Conservation (phyloP, 176 grass and related monocot genomes). For the Poa pratensis region DNA sequence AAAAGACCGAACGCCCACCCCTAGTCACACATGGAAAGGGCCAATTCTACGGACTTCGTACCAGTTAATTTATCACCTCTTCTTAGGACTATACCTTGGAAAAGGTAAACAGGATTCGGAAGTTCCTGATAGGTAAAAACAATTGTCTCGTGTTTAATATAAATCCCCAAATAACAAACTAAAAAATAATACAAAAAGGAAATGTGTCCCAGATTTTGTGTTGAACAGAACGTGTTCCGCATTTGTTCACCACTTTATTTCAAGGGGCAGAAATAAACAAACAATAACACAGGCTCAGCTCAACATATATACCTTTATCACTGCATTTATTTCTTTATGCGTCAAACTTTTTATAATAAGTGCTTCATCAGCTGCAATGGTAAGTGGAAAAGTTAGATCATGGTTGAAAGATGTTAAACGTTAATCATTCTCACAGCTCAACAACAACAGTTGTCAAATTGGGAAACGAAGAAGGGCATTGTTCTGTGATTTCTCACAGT, state of each 20-base stretch:
- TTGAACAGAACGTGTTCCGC: neutral
- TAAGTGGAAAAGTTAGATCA: constrained; percentile 28
- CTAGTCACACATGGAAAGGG: too few relatives aligned
- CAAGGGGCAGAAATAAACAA: neutral
- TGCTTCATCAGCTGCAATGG: constrained; percentile 84
- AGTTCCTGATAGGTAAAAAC: constrained; percentile 68
- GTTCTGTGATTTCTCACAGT: neutral
- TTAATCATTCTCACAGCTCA: constrained; percentile 16
- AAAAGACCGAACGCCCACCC: too few relatives aligned
- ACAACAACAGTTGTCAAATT: constrained; percentile 20
- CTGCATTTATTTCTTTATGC: constrained; percentile 80
- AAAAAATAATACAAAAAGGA: neutral
- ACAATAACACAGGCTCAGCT: constrained; percentile 32
- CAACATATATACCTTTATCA: constrained; percentile 73
- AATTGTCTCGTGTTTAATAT: constrained; percentile 36
- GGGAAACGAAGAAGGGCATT: neutral
- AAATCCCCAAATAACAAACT: constrained; percentile 21
- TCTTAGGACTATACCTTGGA: too few relatives aligned
- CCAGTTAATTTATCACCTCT: too few relatives aligned
- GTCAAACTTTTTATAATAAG: constrained; percentile 97
- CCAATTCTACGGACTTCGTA: too few relatives aligned
- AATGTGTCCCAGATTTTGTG: neutral
- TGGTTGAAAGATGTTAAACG: constrained; percentile 15
- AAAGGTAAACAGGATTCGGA: constrained; percentile 94
- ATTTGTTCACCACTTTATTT: neutral